Conservation (phyloP, 768 basidiomycete genomes). For the Leccinum longicurvipes region DNA sequence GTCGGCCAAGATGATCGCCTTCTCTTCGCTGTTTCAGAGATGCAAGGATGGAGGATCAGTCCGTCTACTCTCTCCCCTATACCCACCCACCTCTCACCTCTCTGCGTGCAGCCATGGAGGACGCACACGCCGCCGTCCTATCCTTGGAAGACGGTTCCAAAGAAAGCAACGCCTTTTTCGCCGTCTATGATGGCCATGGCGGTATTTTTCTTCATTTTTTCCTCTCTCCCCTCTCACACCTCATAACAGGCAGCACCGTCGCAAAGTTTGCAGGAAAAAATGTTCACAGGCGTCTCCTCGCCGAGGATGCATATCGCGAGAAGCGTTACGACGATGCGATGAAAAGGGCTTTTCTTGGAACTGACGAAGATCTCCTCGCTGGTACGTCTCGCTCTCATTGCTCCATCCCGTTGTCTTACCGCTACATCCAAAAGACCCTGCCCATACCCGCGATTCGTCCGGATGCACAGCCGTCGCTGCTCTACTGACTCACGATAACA, state of each 20-base stretch:
- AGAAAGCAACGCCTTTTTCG: slow-evolving; percentile 78
- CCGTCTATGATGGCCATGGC: slow-evolving; percentile 98
- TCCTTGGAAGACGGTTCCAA: slow-evolving; percentile 54
- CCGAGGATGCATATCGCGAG: slow-evolving; percentile 69
- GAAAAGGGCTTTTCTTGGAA: slow-evolving; percentile 87
- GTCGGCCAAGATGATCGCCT: slow-evolving; percentile 67
- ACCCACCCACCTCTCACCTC: neutral
- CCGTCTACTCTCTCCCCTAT: slow-evolving; percentile 36
- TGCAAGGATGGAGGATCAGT: slow-evolving; percentile 99
- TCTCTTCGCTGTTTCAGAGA: slow-evolving; percentile 82
- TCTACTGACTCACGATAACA: slow-evolving; percentile 71
- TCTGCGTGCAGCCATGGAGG: slow-evolving; percentile 82
- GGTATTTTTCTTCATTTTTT: slow-evolving; percentile 46
- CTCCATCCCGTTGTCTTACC: slow-evolving; percentile 1
- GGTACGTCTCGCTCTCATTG: slow-evolving; percentile 44
- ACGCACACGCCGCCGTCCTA: slow-evolving; percentile 79
- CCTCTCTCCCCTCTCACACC: neutral
- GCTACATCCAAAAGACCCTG: slow-evolving; percentile 56
- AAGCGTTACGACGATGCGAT: slow-evolving; percentile 72
- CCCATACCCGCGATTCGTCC: slow-evolving; percentile 86
- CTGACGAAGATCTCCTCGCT: slow-evolving; percentile 89
- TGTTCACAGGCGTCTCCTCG: slow-evolving; percentile 71
- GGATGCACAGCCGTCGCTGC: slow-evolving; percentile 95
- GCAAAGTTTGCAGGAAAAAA: slow-evolving; percentile 84
- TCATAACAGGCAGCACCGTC: slow-evolving; percentile 65